Evolutionary conservation across 2,329 filamentous ascomycete species (phyloP).

Genomic region (Paraconiothyrium sp.): DNA sequence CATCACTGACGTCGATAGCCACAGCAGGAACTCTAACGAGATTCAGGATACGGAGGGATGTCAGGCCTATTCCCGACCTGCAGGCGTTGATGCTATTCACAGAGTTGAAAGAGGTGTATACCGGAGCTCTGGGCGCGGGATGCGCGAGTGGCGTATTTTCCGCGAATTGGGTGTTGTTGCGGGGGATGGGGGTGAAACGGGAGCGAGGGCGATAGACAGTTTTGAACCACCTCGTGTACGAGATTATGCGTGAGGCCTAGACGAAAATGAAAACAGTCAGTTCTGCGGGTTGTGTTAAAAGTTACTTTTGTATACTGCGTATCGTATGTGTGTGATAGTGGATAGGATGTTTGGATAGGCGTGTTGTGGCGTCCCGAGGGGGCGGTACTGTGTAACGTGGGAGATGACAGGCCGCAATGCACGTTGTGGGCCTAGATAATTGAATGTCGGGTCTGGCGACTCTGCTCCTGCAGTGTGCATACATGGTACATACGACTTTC

Average conservation of each 20-base stretch:
- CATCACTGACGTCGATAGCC: background rate
- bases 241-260: background rate
- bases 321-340: background rate
- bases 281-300: background rate
- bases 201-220: conserved; percentile 9
- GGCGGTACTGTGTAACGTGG: conserved; percentile 8
- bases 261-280: background rate
- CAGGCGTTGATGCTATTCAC: conserved; percentile 8
- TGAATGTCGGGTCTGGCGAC: background rate
- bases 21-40: conserved; percentile 2
- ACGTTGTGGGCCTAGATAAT: background rate
- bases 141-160: conserved; percentile 13
- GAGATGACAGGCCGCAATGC: conserved; percentile 1
- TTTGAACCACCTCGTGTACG: background rate
- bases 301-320: background rate
- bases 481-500: background rate
- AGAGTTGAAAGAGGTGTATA: background rate
- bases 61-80: background rate
- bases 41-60: conserved; percentile 14
- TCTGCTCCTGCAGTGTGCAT: conserved; percentile 14
- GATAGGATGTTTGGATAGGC: background rate
- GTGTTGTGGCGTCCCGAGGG: background rate
- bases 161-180: conserved; percentile 1
- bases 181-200: conserved; percentile 8
- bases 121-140: conserved; percentile 1